Evolutionary conservation across 2,329 filamentous ascomycete species (phyloP).

Genomic region (Polychaeton citri): DNA sequence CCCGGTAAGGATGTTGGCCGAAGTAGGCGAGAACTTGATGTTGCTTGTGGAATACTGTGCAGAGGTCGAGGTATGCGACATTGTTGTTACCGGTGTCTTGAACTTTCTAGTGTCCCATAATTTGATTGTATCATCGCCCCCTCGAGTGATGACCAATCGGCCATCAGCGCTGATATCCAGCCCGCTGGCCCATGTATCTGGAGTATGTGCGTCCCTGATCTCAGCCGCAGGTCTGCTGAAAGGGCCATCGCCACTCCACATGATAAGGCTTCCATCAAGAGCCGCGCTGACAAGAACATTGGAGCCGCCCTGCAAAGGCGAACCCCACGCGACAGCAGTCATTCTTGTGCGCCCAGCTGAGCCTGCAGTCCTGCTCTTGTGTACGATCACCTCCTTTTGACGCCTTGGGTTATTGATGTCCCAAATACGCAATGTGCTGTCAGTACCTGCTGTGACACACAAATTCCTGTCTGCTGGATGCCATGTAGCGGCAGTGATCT

Average conservation of each 20-base stretch:
- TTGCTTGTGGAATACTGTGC: conserved; percentile 72
- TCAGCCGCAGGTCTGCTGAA: conserved; percentile 72
- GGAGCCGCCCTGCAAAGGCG: conserved; percentile 59
- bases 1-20: conserved; percentile 75
- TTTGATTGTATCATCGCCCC: conserved; percentile 86
- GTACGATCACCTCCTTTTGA: conserved; percentile 88
- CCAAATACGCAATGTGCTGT: conserved; percentile 94
- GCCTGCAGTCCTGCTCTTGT: conserved; percentile 83
- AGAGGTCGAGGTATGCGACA: conserved; percentile 68
- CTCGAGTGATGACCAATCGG: conserved; percentile 76
- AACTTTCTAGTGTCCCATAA: conserved; percentile 96
- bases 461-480: conserved; percentile 73
- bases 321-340: conserved; percentile 82
- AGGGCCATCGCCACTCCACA: conserved; percentile 85
- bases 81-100: conserved; percentile 71
- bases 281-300: conserved; percentile 71
- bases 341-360: conserved; percentile 84
- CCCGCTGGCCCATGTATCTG: conserved; percentile 81
- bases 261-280: conserved; percentile 76
- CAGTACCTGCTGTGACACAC: conserved; percentile 82
- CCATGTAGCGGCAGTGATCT: conserved; percentile 82
- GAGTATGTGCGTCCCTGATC: conserved; percentile 67
- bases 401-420: conserved; percentile 81
- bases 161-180: conserved; percentile 86
- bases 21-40: conserved; percentile 78